A percentile compares a stretch with the other conserved stretches of the same genome.
Evolutionary conservation across 139 green algal species (phyloP).

Genomic region (Chlamydomonas eustigma): DNA sequence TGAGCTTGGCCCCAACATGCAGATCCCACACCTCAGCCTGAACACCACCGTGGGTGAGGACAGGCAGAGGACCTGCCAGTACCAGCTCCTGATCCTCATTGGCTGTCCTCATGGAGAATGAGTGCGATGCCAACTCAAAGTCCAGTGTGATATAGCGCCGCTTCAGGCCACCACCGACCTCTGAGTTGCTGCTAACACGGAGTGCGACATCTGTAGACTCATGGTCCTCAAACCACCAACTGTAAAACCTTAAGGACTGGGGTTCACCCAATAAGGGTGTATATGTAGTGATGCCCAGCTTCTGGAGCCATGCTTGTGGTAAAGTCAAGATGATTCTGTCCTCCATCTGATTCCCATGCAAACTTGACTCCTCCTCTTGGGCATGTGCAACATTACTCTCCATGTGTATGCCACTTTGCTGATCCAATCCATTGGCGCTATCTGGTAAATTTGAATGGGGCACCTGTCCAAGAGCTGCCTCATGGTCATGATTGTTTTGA

Average conservation of each 20-base stretch:
- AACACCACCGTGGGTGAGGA: neutral
- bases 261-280: neutral
- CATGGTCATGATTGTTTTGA: neutral
- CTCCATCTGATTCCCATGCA: neutral
- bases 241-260: constrained; percentile 22
- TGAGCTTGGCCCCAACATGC: constrained; percentile 19
- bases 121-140: neutral
- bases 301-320: neutral
- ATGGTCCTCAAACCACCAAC: constrained; percentile 27
- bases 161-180: constrained; percentile 14
- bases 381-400: too few species aligned
- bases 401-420: too few species aligned
- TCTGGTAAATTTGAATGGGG: too few species aligned
- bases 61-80: neutral
- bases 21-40: constrained; percentile 20
- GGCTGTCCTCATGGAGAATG: constrained; percentile 5
- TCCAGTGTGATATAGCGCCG: constrained; percentile 14
- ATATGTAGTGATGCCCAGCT: neutral
- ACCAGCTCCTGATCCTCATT: constrained; percentile 21
- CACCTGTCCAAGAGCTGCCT: neutral
- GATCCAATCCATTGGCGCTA: too few species aligned
- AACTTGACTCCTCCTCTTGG: too few species aligned
- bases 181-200: neutral
- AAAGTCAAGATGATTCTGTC: neutral
- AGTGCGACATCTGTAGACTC: constrained; percentile 14